Evolutionary conservation across 768 basidiomycete genomes (phyloP), one percentile per base, ranked within the genome.

Genomic region (Nidularia pulvinata): DNA sequence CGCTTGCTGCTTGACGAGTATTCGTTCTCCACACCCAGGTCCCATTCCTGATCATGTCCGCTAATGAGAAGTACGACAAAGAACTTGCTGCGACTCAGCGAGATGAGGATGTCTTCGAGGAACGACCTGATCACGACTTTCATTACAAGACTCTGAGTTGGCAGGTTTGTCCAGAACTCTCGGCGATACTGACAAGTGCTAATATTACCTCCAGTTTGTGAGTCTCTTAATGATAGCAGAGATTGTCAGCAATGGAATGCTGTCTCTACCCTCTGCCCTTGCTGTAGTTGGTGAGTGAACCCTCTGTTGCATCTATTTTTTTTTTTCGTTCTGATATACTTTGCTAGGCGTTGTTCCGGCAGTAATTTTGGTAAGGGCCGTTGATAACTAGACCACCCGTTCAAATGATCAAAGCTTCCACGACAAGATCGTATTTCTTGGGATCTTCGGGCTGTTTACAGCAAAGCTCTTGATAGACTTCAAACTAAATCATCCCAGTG

Each of bases 221-320:
- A 65, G 69, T 25, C 56, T 80, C 49, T 63, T 83, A 16, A 83
- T 83, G 81, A 81, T 81, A 50, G 80, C 81, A 43, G 81, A 82
- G 60, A 81, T 82, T 25, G 79, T 83, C 34, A 78, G 77, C 63
- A 82, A 81, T 62, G 81, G 81, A 9, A 79, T 82, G 75, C 60
- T 82, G 13, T 80, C 81, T 13, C 67, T 83, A 5, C 81, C 81
- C 0, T 78, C 74, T 46, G 70, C 80, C 10, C 70, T 82, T 53
- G 81, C 81, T 6, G 75, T 73, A 2, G 79, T 82, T 49, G 81
- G 80, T 80, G 57, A 56, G n/a, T 39, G n/a, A n/a, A n/a, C n/a
- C n/a, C n/a, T n/a, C n/a, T n/a, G n/a, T n/a, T n/a, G n/a, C n/a
- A n/a, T n/a, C 69, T 33, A 43, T 16, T 7, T 6, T 13, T 3